Evolutionary conservation across 2,329 filamentous ascomycete genomes (phyloP).

Genomic region (Alternaria sp.): DNA sequence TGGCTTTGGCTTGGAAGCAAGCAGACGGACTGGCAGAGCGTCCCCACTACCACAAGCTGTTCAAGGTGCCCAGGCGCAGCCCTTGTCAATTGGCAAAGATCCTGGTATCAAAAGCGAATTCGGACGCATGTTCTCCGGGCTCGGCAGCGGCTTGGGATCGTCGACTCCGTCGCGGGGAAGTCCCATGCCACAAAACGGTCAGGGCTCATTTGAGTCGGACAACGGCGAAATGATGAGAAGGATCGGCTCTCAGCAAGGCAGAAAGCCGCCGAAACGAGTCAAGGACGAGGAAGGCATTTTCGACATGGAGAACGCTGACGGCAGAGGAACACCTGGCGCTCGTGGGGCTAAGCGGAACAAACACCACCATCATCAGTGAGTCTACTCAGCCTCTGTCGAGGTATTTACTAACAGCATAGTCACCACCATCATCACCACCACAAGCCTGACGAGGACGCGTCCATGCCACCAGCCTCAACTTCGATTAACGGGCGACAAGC

Average conservation of each 20-base stretch:
- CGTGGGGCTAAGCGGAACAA: slow-evolving; percentile 73
- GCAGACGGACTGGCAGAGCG: slow-evolving; percentile 80
- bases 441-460: slow-evolving; percentile 60
- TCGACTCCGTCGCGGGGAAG: slow-evolving; percentile 64
- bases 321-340: slow-evolving; percentile 67
- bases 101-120: slow-evolving; percentile 94
- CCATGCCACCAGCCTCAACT: slow-evolving; percentile 27
- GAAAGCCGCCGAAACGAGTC: slow-evolving; percentile 63
- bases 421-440: slow-evolving; percentile 67
- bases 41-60: slow-evolving; percentile 93
- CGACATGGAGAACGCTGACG: slow-evolving; percentile 71
- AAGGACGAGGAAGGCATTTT: slow-evolving; percentile 76
- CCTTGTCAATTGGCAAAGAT: slow-evolving; percentile 79
- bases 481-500: slow-evolving; percentile 34
- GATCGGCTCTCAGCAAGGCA: slow-evolving; percentile 49
- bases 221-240: slow-evolving; percentile 41
- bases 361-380: slow-evolving; percentile 69
- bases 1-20: slow-evolving; percentile 75
- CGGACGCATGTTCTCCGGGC: slow-evolving; percentile 93
- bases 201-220: slow-evolving; percentile 40
- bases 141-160: slow-evolving; percentile 73
- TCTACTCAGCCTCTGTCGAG: slow-evolving; percentile 16
- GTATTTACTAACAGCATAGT: slow-evolving; percentile 45
- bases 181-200: slow-evolving; percentile 53
- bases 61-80: slow-evolving; percentile 85